These are phyloP conservation scores for Sclerotinia trifoliorum DNA, from an alignment of 2,329 filamentous ascomycete species.

Conservation along the genomic window DNA sequence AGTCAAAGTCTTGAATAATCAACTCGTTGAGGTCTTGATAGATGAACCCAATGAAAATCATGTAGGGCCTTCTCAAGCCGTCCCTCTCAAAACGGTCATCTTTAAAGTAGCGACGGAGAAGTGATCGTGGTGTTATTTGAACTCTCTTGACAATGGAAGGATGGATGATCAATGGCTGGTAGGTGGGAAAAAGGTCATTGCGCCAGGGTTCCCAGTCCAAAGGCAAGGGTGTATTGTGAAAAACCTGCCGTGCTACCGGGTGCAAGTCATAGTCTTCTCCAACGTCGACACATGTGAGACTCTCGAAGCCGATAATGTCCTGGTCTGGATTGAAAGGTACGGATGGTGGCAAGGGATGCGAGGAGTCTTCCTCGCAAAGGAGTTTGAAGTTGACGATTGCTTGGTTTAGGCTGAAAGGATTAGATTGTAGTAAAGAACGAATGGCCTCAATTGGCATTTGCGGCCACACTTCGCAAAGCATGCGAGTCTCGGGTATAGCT, in stretches of 20 bases:
- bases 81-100: not conserved
- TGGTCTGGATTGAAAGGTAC: conserved; percentile 4
- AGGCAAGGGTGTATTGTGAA: fast-evolving
- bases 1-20: not conserved
- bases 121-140: not conserved
- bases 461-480: not conserved
- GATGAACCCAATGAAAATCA: not conserved
- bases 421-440: not conserved
- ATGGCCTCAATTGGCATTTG: not conserved
- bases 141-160: not conserved
- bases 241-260: too few species aligned
- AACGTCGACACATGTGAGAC: too few species aligned
- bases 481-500: not conserved
- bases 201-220: fast-evolving
- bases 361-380: not conserved
- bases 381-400: not conserved
- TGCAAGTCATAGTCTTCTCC: too few species aligned
- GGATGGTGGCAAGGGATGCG: not conserved
- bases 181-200: fast-evolving
- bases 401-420: not conserved
- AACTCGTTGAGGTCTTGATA: conserved; percentile 1
- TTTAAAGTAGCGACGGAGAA: fast-evolving
- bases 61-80: too few species aligned
- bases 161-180: not conserved
- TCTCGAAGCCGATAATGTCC: not conserved